Evolutionary conservation across 192 early-diverging fungal species (phyloP).

Genomic region (Coemansia sp.): DNA sequence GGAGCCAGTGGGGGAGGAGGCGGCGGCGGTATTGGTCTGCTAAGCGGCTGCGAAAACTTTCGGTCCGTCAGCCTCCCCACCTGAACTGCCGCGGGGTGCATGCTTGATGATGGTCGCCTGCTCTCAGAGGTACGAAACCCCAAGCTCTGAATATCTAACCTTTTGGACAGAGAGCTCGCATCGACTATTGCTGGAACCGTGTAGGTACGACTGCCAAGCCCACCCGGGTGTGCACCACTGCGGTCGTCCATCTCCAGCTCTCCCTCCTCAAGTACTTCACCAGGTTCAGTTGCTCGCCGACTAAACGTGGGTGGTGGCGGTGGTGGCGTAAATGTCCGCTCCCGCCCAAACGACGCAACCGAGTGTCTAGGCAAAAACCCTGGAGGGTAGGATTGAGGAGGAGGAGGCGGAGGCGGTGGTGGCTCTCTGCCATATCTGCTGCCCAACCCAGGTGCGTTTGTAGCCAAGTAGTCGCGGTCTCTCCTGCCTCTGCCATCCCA

Average conservation of each 20-base stretch:
- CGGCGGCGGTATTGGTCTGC: background rate
- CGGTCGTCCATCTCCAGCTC: slow-evolving; percentile 36
- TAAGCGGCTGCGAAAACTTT: background rate
- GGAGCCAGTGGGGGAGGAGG: background rate
- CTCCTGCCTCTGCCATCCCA: slow-evolving; percentile 7
- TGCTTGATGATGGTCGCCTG: background rate
- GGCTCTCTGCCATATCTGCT: slow-evolving; percentile 12
- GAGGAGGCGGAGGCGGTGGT: too few species aligned
- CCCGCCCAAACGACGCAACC: slow-evolving; percentile 3
- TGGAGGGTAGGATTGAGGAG: too few species aligned
- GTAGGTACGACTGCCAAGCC: slow-evolving; percentile 11
- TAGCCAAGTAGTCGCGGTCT: slow-evolving; percentile 11
- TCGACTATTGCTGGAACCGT: slow-evolving; percentile 3
- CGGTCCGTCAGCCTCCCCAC: background rate
- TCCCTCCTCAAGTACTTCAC: slow-evolving; percentile 35
- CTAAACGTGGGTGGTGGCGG: slow-evolving; percentile 8
- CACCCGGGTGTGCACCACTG: background rate
- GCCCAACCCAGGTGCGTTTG: background rate
- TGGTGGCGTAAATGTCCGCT: slow-evolving; percentile 1
- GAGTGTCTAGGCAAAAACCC: slow-evolving; percentile 14
- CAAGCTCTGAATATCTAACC: background rate
- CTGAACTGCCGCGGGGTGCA: too few species aligned
- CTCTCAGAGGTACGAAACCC: slow-evolving; percentile 2
- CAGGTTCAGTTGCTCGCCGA: slow-evolving; percentile 25
- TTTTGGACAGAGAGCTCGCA: background rate